Evolutionary conservation across 129 eudicot species (phyloP).

Genomic region (Solidago caesia): DNA sequence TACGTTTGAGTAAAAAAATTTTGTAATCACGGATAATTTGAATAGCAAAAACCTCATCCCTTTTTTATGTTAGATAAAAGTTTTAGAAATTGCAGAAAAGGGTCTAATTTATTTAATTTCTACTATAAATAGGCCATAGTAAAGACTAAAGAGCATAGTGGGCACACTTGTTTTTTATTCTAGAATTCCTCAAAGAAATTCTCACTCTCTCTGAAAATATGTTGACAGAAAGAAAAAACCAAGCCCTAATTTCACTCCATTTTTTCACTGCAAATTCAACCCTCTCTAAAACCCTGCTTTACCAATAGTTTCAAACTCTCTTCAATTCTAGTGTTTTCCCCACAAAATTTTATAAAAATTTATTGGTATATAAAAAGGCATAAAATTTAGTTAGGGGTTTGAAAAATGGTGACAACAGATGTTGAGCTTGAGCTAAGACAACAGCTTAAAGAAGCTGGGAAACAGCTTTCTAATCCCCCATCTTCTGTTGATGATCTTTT

Average conservation of each 20-base stretch:
- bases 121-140: slow-evolving; percentile 22
- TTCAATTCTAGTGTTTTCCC: background rate
- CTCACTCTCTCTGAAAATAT: slow-evolving; percentile 15
- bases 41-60: background rate
- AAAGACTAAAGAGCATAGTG: slow-evolving; percentile 2
- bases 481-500: slow-evolving; percentile 61
- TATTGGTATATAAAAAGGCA: background rate
- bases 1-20: too few species aligned
- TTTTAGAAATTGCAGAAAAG: slow-evolving; percentile 14
- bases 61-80: background rate
- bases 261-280: slow-evolving; percentile 11
- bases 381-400: background rate
- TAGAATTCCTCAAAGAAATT: slow-evolving; percentile 13
- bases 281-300: slow-evolving; percentile 2
- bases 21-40: background rate
- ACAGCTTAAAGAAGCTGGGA: slow-evolving; percentile 61
- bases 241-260: slow-evolving; percentile 30
- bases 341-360: background rate
- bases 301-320: background rate
- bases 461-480: slow-evolving; percentile 44
- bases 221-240: slow-evolving; percentile 5
- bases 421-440: slow-evolving; percentile 41
- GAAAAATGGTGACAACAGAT: slow-evolving; percentile 30
- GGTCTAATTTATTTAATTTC: background rate
- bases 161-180: slow-evolving; percentile 18